Base-by-base conservation (phyloP, 2,329 filamentous ascomycete genomes). In the Diaporthe helianthi region DNA sequence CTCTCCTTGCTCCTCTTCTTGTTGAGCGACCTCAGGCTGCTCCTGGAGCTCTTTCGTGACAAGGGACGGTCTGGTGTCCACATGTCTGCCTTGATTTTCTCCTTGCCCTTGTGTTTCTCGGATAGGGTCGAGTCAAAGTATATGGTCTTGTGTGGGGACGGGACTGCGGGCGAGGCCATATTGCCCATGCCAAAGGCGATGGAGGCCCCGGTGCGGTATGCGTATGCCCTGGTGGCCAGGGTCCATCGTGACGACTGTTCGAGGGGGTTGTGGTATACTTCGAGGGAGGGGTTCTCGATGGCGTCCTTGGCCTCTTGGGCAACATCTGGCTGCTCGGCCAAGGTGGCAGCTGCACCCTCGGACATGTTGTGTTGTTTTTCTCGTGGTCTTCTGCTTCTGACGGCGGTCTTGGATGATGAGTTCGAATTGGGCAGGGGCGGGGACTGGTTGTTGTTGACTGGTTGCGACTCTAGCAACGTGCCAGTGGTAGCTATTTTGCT, bases 11-110 rank as follows among this genome's bases (percentile, higher is more conserved):
- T 61, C 46, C 10, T 66, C 49, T 67, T 69, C 52, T 63, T 66
- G n/a, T 65, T 67, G 12, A 69, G 15, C 31, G 67, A 67, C 61
- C 31, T 67, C 9, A 71, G 10, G 15, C 69, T 71, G 4, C 63
- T 67, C 26, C 44, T 67, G n/a, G 66, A 69, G 63, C 55, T 55
- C 33, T 63, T 63, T 13, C 69, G 52, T 19, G 67, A 69, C 52
- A 69, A 10, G 10, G 68, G 47, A n/a, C 60, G 64, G 44, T 69
- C 68, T 22, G 81, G 79, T 26, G 77, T 77, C 81, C 81, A 81
- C 51, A 87, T 82, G 76, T 87, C 85, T 31, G 85, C 80, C 72
- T 80, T 80, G 75, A 84, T 81, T 74, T 80, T 82, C 33, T 77
- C 75, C 36, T 75, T 76, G 36, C 79, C 81, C 60, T 76, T 76